Base-by-base conservation (phyloP, 192 early-diverging fungal species). In the Gryganskiella cystojenkinii region DNA sequence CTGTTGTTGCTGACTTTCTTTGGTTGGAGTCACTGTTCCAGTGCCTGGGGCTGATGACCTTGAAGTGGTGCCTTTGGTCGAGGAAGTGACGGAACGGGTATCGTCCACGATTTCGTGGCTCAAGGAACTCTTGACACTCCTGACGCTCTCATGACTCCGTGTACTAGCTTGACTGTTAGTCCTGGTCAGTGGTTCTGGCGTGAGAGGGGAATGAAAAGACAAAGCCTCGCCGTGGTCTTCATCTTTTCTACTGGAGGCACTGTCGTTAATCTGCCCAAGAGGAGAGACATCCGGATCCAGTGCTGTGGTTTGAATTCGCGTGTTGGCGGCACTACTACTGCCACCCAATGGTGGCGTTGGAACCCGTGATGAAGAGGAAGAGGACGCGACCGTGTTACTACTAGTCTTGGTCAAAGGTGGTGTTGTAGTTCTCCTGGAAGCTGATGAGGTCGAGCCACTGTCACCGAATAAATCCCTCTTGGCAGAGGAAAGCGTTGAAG, bases 391-490 rank as follows among this genome's bases (percentile, higher is more conserved):
- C 5, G 57, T 40, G 30, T n/a, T n/a, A n/a, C 44, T 61, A 27
- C 14, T 76, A 14, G 15, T 57, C 24, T 31, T 67, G 17, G 74
- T 53, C 2, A 78, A 43, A 0, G 72, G 66, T n/a, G 74, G 66
- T 13, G 74, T 64, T 11, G 74, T 69, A n/a, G 61, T 64, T 22
- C 67, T 67, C 25, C 67, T 68, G 11, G 65, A 49, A 14, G 56
- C 27, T 9, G 70, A 72, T 3, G 61, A 62, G 14, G 10, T 56
- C 4, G 54, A 44, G 34, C n/a, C 28, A 9, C 50, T 50, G 14
- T 69, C 74, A 9, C 74, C 74, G 47, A 78, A 78, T 1, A 78
- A 33, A 53, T 78, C 74, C 3, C 74, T 59, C 42, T 78, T 78
- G 20, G 56, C 56, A 31, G 67, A 33, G 0, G 74, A 78, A 24